Conservation (phyloP, 257 asterid genomes). For the Solanum megistacrolobum region DNA sequence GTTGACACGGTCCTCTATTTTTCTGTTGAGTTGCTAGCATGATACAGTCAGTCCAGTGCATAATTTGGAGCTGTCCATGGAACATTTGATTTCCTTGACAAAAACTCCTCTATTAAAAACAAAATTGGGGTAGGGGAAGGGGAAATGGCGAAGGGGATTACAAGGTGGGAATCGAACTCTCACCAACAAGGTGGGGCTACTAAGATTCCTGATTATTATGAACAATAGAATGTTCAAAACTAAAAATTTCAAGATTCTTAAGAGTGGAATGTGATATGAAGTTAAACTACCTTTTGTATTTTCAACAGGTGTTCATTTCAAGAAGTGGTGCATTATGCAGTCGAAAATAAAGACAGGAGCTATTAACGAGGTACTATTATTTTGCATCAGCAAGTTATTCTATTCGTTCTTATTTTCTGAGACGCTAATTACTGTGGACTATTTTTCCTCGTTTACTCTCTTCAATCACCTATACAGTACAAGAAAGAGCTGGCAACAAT, state of each 20-base stretch:
- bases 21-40: background rate
- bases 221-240: background rate
- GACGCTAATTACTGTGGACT: background rate
- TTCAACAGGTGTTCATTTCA: slow-evolving; percentile 65
- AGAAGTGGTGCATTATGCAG: slow-evolving; percentile 93
- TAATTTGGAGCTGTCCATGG: background rate
- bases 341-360: slow-evolving; percentile 69
- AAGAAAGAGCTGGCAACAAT: slow-evolving; percentile 65
- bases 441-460: background rate
- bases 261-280: background rate
- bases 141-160: no score
- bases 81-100: background rate
- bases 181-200: no score
- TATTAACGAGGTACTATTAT: slow-evolving; percentile 49
- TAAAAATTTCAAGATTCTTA: background rate
- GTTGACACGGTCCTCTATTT: background rate
- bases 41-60: background rate
- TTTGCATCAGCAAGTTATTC: background rate
- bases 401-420: background rate
- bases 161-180: no score
- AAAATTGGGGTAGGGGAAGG: no score
- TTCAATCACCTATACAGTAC: slow-evolving; percentile 35
- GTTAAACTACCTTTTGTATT: background rate
- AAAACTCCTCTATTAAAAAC: background rate
- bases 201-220: background rate